These are phyloP conservation scores for Phytophthora hybrid DNA, from an alignment of 352 stramenopile species.

Conservation along the genomic window DNA sequence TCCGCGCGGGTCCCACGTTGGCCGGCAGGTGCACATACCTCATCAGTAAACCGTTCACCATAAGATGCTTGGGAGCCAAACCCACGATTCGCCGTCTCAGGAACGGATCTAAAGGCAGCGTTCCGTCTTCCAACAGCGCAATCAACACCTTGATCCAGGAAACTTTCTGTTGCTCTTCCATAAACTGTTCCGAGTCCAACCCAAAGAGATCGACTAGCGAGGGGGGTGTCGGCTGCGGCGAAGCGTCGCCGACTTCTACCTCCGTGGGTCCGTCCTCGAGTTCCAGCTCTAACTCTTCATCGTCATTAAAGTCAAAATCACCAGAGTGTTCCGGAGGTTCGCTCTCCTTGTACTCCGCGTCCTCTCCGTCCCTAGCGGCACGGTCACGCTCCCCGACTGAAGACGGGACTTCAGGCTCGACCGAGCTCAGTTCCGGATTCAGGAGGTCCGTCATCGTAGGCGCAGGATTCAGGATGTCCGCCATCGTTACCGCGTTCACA, in stretches of 20 bases:
- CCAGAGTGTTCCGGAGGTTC: neutral
- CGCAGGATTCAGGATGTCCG: neutral
- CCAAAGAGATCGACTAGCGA: neutral
- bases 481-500: neutral
- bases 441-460: neutral
- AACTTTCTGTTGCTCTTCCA: neutral
- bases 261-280: neutral
- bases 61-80: neutral
- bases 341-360: neutral
- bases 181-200: neutral
- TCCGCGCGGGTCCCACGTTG: neutral
- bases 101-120: constrained; percentile 6
- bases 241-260: neutral
- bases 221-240: neutral
- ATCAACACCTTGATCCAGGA: constrained; percentile 9
- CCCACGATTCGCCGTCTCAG: neutral
- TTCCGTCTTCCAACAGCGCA: neutral
- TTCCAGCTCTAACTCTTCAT: neutral
- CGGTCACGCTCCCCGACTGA: neutral
- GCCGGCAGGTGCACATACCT: neutral
- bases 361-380: neutral
- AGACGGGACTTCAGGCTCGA: neutral
- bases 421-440: neutral
- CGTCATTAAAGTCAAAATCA: neutral
- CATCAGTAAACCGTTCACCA: constrained; percentile 12